Evolutionary conservation across 2,329 filamentous ascomycete species (phyloP).

Genomic region (Trichoderma breve): DNA sequence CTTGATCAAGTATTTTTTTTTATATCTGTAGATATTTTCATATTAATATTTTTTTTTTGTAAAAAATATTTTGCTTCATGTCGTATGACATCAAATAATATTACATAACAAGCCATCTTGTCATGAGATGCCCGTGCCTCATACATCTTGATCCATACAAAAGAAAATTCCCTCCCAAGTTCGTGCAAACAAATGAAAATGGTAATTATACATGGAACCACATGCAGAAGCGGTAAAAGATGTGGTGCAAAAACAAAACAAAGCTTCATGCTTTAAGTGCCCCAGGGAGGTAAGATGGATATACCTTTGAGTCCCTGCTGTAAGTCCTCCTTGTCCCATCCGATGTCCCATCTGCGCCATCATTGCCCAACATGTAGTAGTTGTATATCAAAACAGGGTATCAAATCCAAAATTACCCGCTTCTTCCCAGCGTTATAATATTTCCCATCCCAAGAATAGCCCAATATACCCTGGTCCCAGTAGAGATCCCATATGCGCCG

Average conservation of each 20-base stretch:
- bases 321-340: not conserved
- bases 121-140: constrained; percentile 10
- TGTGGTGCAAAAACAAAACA: not conserved
- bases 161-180: not conserved
- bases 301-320: not conserved
- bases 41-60: constrained; percentile 3
- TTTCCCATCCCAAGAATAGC: constrained; percentile 20
- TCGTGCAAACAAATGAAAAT: constrained; percentile 6
- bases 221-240: not conserved
- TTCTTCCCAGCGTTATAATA: constrained; percentile 9
- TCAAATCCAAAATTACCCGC: constrained; percentile 23
- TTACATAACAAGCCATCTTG: constrained; percentile 14
- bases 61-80: not conserved
- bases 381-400: constrained; percentile 26
- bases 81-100: not conserved
- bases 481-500: constrained; percentile 32
- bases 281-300: not conserved
- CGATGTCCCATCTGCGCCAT: constrained; percentile 9
- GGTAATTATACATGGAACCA: constrained; percentile 2
- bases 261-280: not conserved
- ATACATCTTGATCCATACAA: not conserved
- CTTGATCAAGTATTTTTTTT: not conserved
- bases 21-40: not conserved
- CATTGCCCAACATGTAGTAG: constrained; percentile 15
- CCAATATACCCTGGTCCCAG: constrained; percentile 24